These are phyloP conservation scores for Aphanocladium album DNA, from an alignment of 2,329 filamentous ascomycete species.

Conservation along the genomic window DNA sequence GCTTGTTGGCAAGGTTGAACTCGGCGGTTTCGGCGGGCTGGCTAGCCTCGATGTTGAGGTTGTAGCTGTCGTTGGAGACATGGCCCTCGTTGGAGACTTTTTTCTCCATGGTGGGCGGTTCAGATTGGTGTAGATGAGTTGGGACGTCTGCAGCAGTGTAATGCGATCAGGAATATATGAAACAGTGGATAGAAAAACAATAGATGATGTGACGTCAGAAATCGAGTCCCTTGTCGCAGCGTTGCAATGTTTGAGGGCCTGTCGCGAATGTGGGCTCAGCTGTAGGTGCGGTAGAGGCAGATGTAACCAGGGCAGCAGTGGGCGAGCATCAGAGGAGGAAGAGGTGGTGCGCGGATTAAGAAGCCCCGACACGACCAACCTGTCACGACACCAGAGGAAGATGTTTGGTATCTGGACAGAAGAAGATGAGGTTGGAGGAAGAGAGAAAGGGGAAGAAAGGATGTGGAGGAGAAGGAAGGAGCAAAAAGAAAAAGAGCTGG, in stretches of 20 bases:
- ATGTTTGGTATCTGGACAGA: no score
- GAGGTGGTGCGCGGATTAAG: no score
- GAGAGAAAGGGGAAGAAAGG: neutral
- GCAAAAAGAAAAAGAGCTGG: neutral
- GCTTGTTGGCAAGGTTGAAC: constrained; percentile 31
- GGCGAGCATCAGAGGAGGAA: constrained; percentile 7
- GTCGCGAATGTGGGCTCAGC: neutral
- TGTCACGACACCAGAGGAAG: neutral
- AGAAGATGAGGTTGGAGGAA: neutral
- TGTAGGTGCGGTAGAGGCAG: constrained; percentile 11
- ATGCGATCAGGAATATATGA: neutral
- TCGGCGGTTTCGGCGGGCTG: constrained; percentile 22
- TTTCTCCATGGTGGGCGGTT: constrained; percentile 18
- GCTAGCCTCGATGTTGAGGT: constrained; percentile 23
- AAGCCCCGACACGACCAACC: neutral
- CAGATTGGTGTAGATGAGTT: no score
- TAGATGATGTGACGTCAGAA: neutral
- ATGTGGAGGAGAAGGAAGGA: neutral
- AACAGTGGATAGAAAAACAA: neutral
- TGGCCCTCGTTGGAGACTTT: constrained; percentile 11
- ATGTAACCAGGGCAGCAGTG: constrained; percentile 7
- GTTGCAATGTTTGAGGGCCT: neutral
- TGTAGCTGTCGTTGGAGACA: constrained; percentile 19
- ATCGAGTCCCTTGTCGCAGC: neutral
- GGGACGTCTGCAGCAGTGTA: neutral